These are phyloP conservation scores for Russula compacta DNA, from an alignment of 768 basidiomycete genomes.

Conservation along the genomic window DNA sequence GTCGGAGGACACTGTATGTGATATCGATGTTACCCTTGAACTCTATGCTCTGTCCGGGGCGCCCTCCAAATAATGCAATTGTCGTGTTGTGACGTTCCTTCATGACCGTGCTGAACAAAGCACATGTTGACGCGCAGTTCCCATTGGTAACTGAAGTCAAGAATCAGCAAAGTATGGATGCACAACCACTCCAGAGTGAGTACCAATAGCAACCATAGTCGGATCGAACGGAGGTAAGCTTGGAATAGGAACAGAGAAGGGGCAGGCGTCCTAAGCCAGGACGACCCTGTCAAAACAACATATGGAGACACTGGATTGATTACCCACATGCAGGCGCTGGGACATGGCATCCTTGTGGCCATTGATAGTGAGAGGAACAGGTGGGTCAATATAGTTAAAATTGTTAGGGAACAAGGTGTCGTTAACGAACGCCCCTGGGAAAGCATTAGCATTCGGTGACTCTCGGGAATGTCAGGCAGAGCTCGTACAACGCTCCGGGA, in stretches of 20 bases:
- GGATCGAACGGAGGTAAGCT: slow-evolving; percentile 13
- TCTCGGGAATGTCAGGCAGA: neutral
- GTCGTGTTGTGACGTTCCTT: slow-evolving; percentile 40
- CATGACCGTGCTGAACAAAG: slow-evolving; percentile 50
- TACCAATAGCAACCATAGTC: slow-evolving; percentile 17
- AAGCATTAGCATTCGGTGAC: neutral
- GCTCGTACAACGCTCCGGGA: slow-evolving; percentile 43
- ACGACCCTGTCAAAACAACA: neutral
- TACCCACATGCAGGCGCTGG: slow-evolving; percentile 28
- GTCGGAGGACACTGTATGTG: neutral
- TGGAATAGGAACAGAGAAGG: slow-evolving; percentile 6
- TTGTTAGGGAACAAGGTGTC: slow-evolving; percentile 23
- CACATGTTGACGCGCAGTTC: slow-evolving; percentile 47
- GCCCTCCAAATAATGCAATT: slow-evolving; percentile 46
- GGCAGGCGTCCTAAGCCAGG: slow-evolving; percentile 28
- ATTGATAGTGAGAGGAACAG: slow-evolving; percentile 24
- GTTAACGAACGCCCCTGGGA: slow-evolving; percentile 29
- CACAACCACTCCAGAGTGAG: neutral
- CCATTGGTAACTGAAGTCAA: slow-evolving; percentile 16
- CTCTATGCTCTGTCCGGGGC: slow-evolving; percentile 38
- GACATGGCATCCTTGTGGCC: slow-evolving; percentile 25
- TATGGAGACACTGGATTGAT: neutral
- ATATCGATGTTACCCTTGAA: slow-evolving; percentile 32
- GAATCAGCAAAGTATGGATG: neutral
- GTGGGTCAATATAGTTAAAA: slow-evolving; percentile 28